These are phyloP conservation scores for Alternaria panax DNA, from an alignment of 2,329 filamentous ascomycete species.

Conservation along the genomic window DNA sequence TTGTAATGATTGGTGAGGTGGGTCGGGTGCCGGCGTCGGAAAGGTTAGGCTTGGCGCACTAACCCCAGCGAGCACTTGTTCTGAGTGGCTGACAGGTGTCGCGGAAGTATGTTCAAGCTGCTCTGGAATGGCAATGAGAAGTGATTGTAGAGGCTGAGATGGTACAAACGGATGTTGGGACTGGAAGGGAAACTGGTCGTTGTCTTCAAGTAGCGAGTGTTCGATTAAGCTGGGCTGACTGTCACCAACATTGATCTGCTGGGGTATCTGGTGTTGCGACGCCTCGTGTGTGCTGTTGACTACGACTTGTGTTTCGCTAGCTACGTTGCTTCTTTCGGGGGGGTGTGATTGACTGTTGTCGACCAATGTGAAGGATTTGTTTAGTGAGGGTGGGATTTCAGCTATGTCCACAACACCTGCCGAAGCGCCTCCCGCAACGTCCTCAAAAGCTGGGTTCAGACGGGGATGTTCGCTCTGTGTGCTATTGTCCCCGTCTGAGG, in stretches of 20 bases:
- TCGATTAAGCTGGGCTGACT: constrained; percentile 18
- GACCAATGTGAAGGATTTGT: neutral
- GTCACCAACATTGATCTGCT: constrained; percentile 4
- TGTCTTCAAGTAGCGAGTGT: constrained; percentile 12
- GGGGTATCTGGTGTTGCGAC: neutral
- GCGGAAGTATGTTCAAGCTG: neutral
- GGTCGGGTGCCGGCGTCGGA: constrained; percentile 4
- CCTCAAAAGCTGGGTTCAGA: neutral
- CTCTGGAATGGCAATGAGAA: neutral
- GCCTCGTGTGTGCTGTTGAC: neutral
- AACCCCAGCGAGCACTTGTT: constrained; percentile 1
- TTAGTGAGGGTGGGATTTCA: neutral
- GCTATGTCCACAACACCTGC: neutral
- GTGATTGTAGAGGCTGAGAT: neutral
- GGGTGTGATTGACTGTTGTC: neutral
- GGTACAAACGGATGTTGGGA: constrained; percentile 16
- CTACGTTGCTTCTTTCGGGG: neutral
- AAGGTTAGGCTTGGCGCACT: constrained; percentile 3
- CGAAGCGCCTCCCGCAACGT: neutral
- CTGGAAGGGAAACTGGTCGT: constrained; percentile 21
- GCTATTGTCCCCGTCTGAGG: neutral
- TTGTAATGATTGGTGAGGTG: constrained; percentile 5
- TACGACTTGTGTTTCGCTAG: neutral
- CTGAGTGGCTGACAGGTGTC: neutral
- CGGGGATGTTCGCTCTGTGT: neutral